Conservation (phyloP, 805 yeast species). For the Candida pseudoglaebosa region DNA sequence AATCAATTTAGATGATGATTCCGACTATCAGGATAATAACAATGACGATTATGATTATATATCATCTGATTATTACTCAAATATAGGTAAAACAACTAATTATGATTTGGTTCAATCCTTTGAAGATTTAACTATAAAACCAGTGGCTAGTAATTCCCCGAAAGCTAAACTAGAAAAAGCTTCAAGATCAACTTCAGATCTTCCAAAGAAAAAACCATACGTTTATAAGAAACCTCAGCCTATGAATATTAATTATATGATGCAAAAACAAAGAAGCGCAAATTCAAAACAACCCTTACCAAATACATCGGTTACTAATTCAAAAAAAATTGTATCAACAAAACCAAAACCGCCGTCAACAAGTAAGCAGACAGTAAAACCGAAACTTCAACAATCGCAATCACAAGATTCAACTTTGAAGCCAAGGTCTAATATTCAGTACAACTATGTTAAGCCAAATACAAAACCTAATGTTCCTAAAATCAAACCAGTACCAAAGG, state of each 20-base stretch:
- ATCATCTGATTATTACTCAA: slow-evolving; percentile 5
- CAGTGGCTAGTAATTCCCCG: not conserved
- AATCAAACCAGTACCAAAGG: slow-evolving; percentile 3
- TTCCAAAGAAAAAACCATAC: slow-evolving; percentile 14
- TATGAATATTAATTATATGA: slow-evolving; percentile 29
- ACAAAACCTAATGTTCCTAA: slow-evolving; percentile 7
- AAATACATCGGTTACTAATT: not conserved
- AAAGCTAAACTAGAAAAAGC: not conserved
- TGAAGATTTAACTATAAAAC: slow-evolving; percentile 11
- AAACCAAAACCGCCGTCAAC: slow-evolving; percentile 3
- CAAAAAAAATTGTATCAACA: slow-evolving; percentile 6
- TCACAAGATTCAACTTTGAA: not conserved
- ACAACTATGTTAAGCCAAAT: slow-evolving; percentile 22
- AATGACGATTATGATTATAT: slow-evolving; percentile 1
- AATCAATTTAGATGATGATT: slow-evolving; percentile 1
- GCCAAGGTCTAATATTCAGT: slow-evolving; percentile 24
- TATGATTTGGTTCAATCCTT: not conserved
- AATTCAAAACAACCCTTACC: slow-evolving; percentile 11
- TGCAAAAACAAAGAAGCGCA: slow-evolving; percentile 14
- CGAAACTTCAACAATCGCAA: slow-evolving; percentile 1
- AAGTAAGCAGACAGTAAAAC: not conserved
- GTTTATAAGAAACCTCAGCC: slow-evolving; percentile 39
- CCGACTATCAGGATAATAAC: not conserved
- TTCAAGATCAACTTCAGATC: not conserved
- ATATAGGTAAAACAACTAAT: slow-evolving; percentile 2